phyloP scores from a whole-genome alignment of 2,329 filamentous ascomycete species.

The Alternaria incomplexa region DNA sequence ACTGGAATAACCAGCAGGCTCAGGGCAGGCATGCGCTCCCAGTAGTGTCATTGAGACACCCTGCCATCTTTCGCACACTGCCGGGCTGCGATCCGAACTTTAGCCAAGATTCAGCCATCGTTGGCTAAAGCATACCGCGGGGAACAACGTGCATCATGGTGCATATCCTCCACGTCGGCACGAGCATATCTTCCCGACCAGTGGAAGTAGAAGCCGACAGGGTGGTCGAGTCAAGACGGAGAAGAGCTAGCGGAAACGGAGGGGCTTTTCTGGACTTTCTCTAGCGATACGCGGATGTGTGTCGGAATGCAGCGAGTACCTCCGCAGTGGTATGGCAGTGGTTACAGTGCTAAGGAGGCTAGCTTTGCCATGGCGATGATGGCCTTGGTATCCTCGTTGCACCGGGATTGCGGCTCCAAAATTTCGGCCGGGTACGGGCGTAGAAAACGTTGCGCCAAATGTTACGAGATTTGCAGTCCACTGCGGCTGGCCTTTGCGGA shows the following conservation, averaged over 20 bases:
- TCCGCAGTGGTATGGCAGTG: background rate
- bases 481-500: constrained; percentile 40
- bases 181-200: constrained; percentile 36
- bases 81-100: constrained; percentile 60
- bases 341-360: constrained; percentile 1
- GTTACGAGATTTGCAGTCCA: constrained; percentile 54
- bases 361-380: constrained; percentile 58
- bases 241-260: constrained; percentile 37
- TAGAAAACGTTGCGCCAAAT: constrained; percentile 42
- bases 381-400: constrained; percentile 55
- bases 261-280: constrained; percentile 50
- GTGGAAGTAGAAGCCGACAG: constrained; percentile 39
- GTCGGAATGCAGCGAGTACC: constrained; percentile 39
- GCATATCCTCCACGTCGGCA: constrained; percentile 50
- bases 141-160: constrained; percentile 49
- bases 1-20: background rate
- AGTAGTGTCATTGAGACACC: background rate
- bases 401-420: constrained; percentile 44
- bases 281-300: constrained; percentile 51
- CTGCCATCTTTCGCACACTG: constrained; percentile 56
- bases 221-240: constrained; percentile 32
- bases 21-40: background rate
- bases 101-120: constrained; percentile 46
- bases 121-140: constrained; percentile 43
- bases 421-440: constrained; percentile 36